phyloP scores from a whole-genome alignment of 345 rosid species.

The Adansonia digitata region DNA sequence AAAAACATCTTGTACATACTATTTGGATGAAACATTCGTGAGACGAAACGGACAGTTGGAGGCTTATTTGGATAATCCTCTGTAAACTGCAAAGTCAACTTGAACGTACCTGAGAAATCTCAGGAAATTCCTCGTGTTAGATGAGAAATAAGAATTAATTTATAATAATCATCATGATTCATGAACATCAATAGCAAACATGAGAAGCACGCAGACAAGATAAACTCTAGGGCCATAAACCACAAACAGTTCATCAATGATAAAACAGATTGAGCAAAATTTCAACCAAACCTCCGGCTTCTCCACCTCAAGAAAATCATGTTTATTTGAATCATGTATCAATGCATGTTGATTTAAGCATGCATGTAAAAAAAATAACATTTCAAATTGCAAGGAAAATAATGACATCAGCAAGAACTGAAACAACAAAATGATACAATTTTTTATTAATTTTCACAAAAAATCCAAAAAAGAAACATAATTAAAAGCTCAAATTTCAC shows the following conservation, averaged over 20 bases:
- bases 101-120: conserved; percentile 48
- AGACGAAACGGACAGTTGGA: conserved; percentile 66
- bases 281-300: background rate
- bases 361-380: background rate
- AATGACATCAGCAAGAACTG: background rate
- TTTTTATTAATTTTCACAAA: background rate
- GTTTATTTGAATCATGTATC: background rate
- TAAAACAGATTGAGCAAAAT: background rate
- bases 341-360: background rate
- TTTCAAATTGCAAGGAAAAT: background rate
- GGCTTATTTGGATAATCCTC: conserved; percentile 75
- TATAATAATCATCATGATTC: background rate
- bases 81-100: conserved; percentile 54
- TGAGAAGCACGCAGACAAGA: background rate
- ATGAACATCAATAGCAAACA: background rate
- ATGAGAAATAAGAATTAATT: conserved; percentile 1
- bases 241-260: background rate
- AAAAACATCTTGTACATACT: conserved; percentile 35
- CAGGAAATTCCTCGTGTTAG: background rate
- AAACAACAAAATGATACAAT: background rate
- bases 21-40: conserved; percentile 66
- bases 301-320: background rate
- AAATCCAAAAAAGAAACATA: background rate
- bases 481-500: background rate
- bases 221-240: background rate